Evolutionary conservation across 2,329 filamentous ascomycete genomes (phyloP).

Genomic region (Coniochaeta ligniaria): DNA sequence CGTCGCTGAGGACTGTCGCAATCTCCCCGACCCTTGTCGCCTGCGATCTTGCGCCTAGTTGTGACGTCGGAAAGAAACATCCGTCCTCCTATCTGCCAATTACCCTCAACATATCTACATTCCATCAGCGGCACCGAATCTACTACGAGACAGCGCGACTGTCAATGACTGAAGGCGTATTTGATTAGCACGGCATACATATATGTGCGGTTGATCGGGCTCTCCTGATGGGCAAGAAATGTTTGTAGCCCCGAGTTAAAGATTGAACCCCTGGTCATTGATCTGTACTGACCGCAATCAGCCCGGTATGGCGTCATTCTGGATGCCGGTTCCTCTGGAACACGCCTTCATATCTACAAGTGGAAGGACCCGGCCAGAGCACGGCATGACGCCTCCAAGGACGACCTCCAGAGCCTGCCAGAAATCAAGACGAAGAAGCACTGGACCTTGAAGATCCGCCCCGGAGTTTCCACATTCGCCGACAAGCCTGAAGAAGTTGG

Average conservation of each 20-base stretch:
- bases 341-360: conserved; percentile 86
- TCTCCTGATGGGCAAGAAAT: conserved; percentile 16
- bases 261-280: not conserved
- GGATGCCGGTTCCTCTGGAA: conserved; percentile 96
- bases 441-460: conserved; percentile 91
- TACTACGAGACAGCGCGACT: not conserved
- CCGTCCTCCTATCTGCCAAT: not conserved
- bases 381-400: conserved; percentile 48
- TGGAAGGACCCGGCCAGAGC: conserved; percentile 76
- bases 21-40: not conserved
- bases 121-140: not conserved
- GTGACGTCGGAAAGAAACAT: not conserved
- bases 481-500: conserved; percentile 70
- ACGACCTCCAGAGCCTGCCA: conserved; percentile 64
- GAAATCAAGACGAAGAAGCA: conserved; percentile 75
- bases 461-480: conserved; percentile 87
- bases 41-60: not conserved
- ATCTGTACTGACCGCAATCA: conserved; percentile 16
- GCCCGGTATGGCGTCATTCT: conserved; percentile 86
- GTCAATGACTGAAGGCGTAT: not conserved
- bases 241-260: conserved; percentile 3
- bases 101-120: not conserved
- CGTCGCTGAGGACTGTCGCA: not conserved
- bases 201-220: not conserved
- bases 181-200: not conserved